Evolutionary conservation across 2,329 filamentous ascomycete species (phyloP), one percentile per base, ranked within the genome.

Genomic region (Westerdykella aurantiaca): DNA sequence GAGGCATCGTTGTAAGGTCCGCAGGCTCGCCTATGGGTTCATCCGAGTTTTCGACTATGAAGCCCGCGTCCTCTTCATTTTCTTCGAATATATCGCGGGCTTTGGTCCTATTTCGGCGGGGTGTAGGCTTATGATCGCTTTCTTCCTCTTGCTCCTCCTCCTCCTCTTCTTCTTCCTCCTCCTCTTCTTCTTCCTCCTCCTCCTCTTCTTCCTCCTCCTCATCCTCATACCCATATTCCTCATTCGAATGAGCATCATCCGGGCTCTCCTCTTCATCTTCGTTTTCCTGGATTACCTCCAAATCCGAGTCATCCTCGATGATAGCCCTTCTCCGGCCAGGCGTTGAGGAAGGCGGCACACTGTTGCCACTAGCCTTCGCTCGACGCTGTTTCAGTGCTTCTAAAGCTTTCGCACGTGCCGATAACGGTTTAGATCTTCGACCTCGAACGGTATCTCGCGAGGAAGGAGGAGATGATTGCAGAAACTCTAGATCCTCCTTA

Each of bases 41-140:
- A 5, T 80, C 74, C 13, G 81, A 81, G 18, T 84, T 80, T 37
- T 84, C 69, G 39, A 63, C 62, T 16, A 90, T 75, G 48, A 88
- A 88, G 47, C 79, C 79, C 2, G 79, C 76, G 23, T 81, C 78
- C 21, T 82, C 76, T 7, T 73, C 68, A 40, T 78, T 74, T n/a
- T 75, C 68, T 33, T 74, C 69, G 54, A 80, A 72, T 56, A 73
- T 69, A 23, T 69, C 63, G 50, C 61, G 62, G 42, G 63, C 63
- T 43, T 61, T 63, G 17, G 52, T 45, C 12, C 35, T 43, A 18
- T 46, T 46, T 9, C 11, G 25, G 25, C 25, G 25, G 17, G 4
- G 43, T 43, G 35, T 45, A 37, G 18, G 43, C 43, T 31, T 45
- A 9, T 29, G 25, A 7, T 12, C 25, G 25, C 25, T 29, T 29